Evolutionary conservation across 2,329 filamentous ascomycete genomes (phyloP).

Genomic region (Amesomyces nigricolor): DNA sequence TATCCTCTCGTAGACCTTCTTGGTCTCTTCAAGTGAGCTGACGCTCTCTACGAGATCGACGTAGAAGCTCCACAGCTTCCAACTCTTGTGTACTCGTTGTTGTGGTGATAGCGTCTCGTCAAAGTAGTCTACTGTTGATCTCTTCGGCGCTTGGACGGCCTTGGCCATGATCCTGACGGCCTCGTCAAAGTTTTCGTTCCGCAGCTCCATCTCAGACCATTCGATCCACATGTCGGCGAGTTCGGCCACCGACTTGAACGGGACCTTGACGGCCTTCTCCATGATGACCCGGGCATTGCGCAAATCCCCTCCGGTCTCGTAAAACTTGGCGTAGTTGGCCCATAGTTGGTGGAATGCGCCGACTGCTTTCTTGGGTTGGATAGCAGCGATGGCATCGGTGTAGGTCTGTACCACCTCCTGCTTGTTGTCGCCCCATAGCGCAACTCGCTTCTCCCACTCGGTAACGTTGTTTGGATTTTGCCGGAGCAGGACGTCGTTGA

Average conservation of each 20-base stretch:
- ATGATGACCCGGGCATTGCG: constrained; percentile 84
- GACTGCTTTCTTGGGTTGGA: constrained; percentile 88
- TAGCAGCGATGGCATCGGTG: constrained; percentile 85
- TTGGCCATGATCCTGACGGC: constrained; percentile 96
- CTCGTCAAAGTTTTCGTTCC: constrained; percentile 91
- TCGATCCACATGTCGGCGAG: constrained; percentile 98
- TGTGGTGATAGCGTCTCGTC: constrained; percentile 91
- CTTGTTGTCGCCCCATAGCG: constrained; percentile 90
- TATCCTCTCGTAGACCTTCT: constrained; percentile 91
- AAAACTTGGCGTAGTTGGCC: constrained; percentile 96
- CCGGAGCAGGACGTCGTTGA: constrained; percentile 90
- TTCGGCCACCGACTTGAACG: constrained; percentile 95
- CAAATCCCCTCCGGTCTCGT: constrained; percentile 81
- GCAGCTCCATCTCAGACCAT: constrained; percentile 97
- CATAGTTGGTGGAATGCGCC: constrained; percentile 93
- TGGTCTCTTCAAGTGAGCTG: constrained; percentile 82
- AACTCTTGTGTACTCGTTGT: constrained; percentile 96
- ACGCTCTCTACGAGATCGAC: constrained; percentile 96
- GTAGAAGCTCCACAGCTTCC: constrained; percentile 99
- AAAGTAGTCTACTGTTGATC: constrained; percentile 98
- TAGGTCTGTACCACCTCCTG: constrained; percentile 89
- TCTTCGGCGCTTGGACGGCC: constrained; percentile 91
- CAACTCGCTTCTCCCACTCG: constrained; percentile 97
- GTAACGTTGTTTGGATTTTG: constrained; percentile 95
- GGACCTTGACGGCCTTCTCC: constrained; percentile 96